Base-by-base conservation (phyloP, 176 grass and related monocot species). In the Aegilops speltoides region DNA sequence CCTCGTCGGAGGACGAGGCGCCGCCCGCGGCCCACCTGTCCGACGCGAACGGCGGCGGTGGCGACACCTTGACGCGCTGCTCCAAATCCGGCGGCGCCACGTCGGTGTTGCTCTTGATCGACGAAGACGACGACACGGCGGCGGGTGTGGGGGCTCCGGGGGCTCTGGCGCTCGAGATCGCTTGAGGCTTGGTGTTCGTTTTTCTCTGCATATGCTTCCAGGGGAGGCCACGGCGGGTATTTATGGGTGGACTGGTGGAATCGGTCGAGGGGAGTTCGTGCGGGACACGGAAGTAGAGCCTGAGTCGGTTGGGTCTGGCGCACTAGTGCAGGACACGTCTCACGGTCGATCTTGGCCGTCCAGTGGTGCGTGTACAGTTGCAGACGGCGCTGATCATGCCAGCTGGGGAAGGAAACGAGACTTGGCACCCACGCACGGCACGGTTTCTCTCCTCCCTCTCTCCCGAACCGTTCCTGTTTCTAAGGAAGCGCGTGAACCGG, bases 181-280 rank as follows among this genome's bases (percentile, higher is more conserved):
- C 14, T 20, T 29, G 78, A 63, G 63, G 63, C 17, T 52, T 79
- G 22, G 56, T 0, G 56, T 89, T 89, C 41, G 82, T 65, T 10
- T 43, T 73, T 45, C 65, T 77, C 48, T 65, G 78, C 4, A 71
- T 29, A 82, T 11, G 72, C 3, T 28, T 5, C 7, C 17, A 13
- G 72, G 14, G 41, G 40, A 46, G 23, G 71, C 71, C 23, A 23
- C 40, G 71, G 14, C 3, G 23, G 13, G 40, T 32, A 84, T 88
- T 83, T 88, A 61, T 88, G 3, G 50, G 73, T 46, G 38, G 38
- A 73, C 83, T 13, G 52, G 73, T 74, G 40, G 71, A 73, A 45
- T 52, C 48, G 4, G 1, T 17, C 14, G 48, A 41, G 48, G 11
- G 3, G 40, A 74, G 40, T 46, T 74, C 40, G 38, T 74, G 71